A percentile compares a stretch with the other conserved stretches of the same genome.
Conservation (phyloP, 1,284 basidiomycete species). For the Papiliotrema fonsecae region DNA sequence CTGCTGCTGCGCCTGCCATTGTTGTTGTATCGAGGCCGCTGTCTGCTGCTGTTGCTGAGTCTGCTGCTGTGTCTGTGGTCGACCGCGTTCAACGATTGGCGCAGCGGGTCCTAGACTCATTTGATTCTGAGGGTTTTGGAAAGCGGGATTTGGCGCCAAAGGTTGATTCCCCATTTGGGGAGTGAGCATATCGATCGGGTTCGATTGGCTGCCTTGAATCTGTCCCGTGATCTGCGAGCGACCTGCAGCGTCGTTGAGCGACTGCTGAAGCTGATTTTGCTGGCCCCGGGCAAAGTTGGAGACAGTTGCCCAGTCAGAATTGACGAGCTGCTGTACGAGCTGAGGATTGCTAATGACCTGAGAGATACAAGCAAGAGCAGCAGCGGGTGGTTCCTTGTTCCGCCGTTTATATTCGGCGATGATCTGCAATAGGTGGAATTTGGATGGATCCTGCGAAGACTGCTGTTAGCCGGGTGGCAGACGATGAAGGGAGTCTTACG, state of each 20-base stretch:
- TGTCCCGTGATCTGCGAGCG: background rate
- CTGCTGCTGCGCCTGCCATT: conserved; percentile 1
- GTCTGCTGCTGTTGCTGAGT: conserved; percentile 4
- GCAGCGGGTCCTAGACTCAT: background rate
- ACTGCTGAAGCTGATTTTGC: background rate
- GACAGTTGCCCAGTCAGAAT: conserved; percentile 2
- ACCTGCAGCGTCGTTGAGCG: background rate
- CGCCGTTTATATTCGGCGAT: conserved; percentile 16
- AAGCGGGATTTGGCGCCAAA: background rate
- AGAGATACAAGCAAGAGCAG: conserved; percentile 1
- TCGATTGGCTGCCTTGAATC: background rate
- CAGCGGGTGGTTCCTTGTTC: conserved; percentile 2
- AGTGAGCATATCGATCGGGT: conserved; percentile 10
- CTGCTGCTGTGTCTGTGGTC: conserved; percentile 1
- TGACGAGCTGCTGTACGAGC: background rate
- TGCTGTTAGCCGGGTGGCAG: background rate
- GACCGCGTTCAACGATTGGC: background rate
- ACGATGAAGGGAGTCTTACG: background rate
- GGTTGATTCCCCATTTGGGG: background rate
- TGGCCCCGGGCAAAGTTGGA: conserved; percentile 3
- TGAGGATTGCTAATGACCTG: conserved; percentile 2
- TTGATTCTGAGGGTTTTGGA: conserved; percentile 4
- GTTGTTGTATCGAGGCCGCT: background rate
- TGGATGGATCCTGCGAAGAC: conserved; percentile 1
- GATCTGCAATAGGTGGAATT: conserved; percentile 10